Evolutionary conservation across 1,284 basidiomycete genomes (phyloP), one percentile per base, ranked within the genome.

Genomic region (Ustilago hordei): DNA sequence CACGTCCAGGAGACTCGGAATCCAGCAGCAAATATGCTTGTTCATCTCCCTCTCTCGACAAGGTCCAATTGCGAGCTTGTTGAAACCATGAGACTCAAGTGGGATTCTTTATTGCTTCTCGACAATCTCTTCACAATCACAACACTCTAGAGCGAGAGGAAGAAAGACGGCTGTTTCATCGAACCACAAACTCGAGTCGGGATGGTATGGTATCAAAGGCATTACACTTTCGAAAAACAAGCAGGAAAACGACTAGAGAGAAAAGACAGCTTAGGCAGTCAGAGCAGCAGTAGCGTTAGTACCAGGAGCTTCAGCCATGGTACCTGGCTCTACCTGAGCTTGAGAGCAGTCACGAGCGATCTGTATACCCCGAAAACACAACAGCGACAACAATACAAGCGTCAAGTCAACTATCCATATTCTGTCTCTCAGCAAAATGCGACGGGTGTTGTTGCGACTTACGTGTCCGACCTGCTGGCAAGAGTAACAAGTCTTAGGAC

Each of bases 381-480:
- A 4, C 13, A 13, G 34, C 12, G 9, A 31, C 12, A 31, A 4
- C 12, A 31, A 31, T 28, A 11, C 31, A 31, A 31, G 48, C 23
- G 0, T 13, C 23, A 15, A 6, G 39, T 28, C 23, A 28, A 2
- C 23, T 28, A 41, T 41, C 13, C 39, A 41, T 28, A 17, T 11
- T 12, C 15, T 17, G 17, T 12, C 39, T 38, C 36, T 9, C 13
- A 9, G 36, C 8, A 13, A 38, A 38, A 38, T 9, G 45, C 2
- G 34, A 11, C 15, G 32, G 17, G 15, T 2, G 48, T n/a, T 23
- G 35, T n/a, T 28, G 6, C 23, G 53, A 68, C 64, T 64, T 58
- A 77, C 58, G 65, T 80, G 78, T 36, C 78, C 78, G 7, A 54
- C 34, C 48, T 69, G 31, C 32, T 64, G 52, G 48, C 77, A 78